Conservation (phyloP, 306 rosid genomes). For the Quercus suber region DNA sequence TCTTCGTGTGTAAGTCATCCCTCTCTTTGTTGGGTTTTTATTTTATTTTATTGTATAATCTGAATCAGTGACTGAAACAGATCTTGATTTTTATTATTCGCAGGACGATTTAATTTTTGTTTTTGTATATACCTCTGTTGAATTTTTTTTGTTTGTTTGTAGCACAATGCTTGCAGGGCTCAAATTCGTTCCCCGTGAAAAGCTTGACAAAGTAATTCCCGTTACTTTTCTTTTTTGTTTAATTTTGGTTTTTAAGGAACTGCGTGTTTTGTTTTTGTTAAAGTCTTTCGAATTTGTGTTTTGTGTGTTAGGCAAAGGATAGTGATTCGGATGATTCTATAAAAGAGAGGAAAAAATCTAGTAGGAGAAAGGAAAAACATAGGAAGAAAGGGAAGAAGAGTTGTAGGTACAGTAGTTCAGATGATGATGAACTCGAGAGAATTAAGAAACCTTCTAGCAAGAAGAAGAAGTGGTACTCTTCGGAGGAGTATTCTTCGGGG, state of each 20-base stretch:
- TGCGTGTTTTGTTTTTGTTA: not conserved
- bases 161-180: constrained; percentile 42
- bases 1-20: no score
- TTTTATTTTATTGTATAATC: no score
- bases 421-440: constrained; percentile 48
- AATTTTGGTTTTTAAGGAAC: not conserved
- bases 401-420: constrained; percentile 44
- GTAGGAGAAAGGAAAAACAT: constrained; percentile 28
- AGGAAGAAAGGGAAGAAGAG: constrained; percentile 45
- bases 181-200: constrained; percentile 43
- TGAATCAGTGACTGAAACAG: no score
- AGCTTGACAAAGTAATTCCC: constrained; percentile 30
- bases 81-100: no score
- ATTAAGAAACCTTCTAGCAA: constrained; percentile 52
- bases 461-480: constrained; percentile 73
- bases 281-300: not conserved
- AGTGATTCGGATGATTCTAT: constrained; percentile 29
- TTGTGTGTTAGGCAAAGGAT: constrained; percentile 26
- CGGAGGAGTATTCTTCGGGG: constrained; percentile 49
- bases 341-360: constrained; percentile 38
- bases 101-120: not conserved
- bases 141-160: not conserved
- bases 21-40: no score
- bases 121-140: not conserved
- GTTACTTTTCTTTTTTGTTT: not conserved